Evolutionary conservation across 2,329 filamentous ascomycete genomes (phyloP).

Genomic region (Amauroascus verrucosus): DNA sequence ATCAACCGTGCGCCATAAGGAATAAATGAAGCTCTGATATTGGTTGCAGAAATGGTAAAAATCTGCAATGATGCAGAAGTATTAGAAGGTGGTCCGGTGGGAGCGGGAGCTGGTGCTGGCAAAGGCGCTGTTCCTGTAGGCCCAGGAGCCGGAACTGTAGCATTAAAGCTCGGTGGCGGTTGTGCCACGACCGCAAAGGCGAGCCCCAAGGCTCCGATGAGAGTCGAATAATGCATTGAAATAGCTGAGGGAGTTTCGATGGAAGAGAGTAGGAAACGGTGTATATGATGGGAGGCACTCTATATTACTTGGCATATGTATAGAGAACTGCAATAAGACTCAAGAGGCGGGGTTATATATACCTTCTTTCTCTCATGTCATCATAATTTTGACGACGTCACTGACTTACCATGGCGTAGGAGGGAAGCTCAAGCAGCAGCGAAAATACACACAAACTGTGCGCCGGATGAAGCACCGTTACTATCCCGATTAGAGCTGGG

Average conservation of each 20-base stretch:
- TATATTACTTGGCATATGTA: background rate
- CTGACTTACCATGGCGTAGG: background rate
- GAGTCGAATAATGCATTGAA: background rate
- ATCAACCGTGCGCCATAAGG: conserved; percentile 41
- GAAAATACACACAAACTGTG: background rate
- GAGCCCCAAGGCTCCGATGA: background rate
- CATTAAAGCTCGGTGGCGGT: background rate
- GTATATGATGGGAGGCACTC: background rate
- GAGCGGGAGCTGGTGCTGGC: background rate
- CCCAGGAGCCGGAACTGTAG: background rate
- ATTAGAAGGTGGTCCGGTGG: background rate
- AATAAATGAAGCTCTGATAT: conserved; percentile 41
- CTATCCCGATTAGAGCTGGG: background rate
- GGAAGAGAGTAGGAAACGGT: background rate
- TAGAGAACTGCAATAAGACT: background rate
- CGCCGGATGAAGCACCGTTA: background rate
- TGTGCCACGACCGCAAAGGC: background rate
- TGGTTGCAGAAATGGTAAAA: conserved; percentile 39
- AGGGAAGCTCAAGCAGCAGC: background rate
- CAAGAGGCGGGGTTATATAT: conserved; percentile 3
- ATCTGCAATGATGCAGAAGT: conserved; percentile 27
- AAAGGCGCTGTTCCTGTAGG: background rate
- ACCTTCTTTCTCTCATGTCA: background rate
- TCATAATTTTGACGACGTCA: conserved; percentile 5
- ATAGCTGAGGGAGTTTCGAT: background rate